phyloP scores from a whole-genome alignment of 345 rosid genomes.

The Salix purpurea region DNA sequence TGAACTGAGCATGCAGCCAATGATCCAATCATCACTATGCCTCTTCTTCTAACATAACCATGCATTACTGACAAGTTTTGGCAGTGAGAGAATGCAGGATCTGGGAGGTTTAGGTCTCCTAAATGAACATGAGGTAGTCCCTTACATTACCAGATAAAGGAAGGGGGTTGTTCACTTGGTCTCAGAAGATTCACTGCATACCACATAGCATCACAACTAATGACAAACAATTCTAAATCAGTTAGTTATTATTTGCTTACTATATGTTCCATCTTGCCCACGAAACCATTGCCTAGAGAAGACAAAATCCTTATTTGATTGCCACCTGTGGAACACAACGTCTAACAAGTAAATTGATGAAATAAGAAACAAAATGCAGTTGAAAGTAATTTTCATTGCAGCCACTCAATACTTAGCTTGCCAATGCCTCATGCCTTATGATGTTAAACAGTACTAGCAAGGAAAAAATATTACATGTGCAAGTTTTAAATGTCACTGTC shows the following conservation, averaged over 20 bases:
- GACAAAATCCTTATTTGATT: constrained; percentile 82
- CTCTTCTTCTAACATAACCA: neutral
- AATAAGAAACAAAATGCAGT: constrained; percentile 4
- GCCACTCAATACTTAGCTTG: neutral
- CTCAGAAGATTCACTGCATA: neutral
- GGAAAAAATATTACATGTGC: neutral
- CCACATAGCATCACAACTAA: neutral
- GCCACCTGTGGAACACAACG: constrained; percentile 65
- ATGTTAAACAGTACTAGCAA: neutral
- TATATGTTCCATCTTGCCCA: constrained; percentile 94
- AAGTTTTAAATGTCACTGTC: neutral
- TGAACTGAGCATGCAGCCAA: neutral
- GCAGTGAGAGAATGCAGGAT: neutral
- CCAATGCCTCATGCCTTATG: neutral
- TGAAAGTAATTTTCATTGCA: neutral
- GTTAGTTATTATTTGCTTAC: constrained; percentile 44
- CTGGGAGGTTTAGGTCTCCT: neutral
- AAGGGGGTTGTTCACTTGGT: no score
- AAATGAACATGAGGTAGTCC: neutral
- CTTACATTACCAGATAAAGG: neutral
- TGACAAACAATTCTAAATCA: constrained; percentile 8
- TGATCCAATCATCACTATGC: neutral
- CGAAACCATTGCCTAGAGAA: constrained; percentile 97
- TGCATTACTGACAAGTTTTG: neutral
- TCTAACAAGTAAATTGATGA: constrained; percentile 15